These are phyloP conservation scores for Plantago elongata DNA, from an alignment of 257 asterid species.

Conservation along the genomic window DNA sequence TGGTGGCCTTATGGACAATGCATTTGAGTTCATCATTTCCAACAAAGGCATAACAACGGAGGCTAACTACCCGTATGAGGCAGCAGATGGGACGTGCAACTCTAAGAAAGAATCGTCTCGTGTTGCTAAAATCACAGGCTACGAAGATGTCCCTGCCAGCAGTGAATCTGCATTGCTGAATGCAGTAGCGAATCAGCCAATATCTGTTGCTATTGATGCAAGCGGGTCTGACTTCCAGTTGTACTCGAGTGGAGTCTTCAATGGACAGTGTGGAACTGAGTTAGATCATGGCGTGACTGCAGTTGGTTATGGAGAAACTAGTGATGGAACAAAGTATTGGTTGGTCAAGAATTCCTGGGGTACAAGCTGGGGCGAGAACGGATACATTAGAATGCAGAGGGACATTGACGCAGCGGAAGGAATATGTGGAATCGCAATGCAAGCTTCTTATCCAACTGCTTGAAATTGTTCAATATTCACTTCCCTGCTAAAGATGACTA, in stretches of 20 bases:
- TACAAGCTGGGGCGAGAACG: slow-evolving; percentile 5
- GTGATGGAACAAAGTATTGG: slow-evolving; percentile 10
- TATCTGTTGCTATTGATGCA: slow-evolving; percentile 10
- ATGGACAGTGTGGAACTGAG: slow-evolving; percentile 1
- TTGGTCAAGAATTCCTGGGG: slow-evolving; percentile 15
- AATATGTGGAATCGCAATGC: slow-evolving; percentile 7
- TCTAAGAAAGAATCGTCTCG: not conserved
- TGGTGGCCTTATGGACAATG: slow-evolving; percentile 10
- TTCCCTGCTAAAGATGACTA: not conserved
- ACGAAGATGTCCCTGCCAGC: slow-evolving; percentile 5
- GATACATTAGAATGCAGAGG: slow-evolving; percentile 8
- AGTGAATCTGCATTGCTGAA: slow-evolving; percentile 9
- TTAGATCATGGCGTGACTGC: slow-evolving; percentile 8
- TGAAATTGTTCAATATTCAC: not conserved
- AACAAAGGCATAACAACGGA: slow-evolving; percentile 8
- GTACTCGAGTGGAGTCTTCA: slow-evolving; percentile 10
- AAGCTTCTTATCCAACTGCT: slow-evolving; percentile 12
- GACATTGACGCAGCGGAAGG: slow-evolving; percentile 1
- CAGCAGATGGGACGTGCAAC: not conserved
- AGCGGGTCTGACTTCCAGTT: slow-evolving; percentile 6
- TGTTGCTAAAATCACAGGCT: slow-evolving; percentile 9
- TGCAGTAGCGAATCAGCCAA: slow-evolving; percentile 11
- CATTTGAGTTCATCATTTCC: slow-evolving; percentile 2
- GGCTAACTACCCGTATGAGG: slow-evolving; percentile 9
- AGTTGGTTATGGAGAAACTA: slow-evolving; percentile 8